Conservation (phyloP, 164 flowering plant species). For the Echeveria elegans region DNA sequence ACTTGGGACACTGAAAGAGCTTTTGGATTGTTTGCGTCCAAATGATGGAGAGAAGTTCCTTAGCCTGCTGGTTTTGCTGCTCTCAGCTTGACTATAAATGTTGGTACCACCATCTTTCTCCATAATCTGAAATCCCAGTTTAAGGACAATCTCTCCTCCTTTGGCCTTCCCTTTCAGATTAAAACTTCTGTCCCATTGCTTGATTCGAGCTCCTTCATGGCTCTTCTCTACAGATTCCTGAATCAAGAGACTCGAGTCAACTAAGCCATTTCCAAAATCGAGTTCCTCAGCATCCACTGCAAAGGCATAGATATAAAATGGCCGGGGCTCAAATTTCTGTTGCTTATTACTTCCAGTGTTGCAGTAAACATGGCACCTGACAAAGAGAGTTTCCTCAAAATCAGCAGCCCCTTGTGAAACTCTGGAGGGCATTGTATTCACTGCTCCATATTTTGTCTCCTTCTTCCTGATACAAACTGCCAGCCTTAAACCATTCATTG, state of each 20-base stretch:
- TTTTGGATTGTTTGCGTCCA: conserved; percentile 68
- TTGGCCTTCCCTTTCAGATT: conserved; percentile 72
- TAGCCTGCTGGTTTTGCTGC: conserved; percentile 24
- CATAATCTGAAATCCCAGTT: conserved; percentile 83
- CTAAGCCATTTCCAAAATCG: conserved; percentile 57
- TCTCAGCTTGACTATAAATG: conserved; percentile 47
- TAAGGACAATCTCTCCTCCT: conserved; percentile 76
- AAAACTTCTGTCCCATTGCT: conserved; percentile 73
- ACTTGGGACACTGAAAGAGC: conserved; percentile 77
- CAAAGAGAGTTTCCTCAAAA: conserved; percentile 80
- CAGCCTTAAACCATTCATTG: conserved; percentile 92
- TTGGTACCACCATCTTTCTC: conserved; percentile 73
- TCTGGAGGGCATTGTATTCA: conserved; percentile 87
- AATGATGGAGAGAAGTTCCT: conserved; percentile 24
- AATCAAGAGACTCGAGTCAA: conserved; percentile 66
- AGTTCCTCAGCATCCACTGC: conserved; percentile 87
- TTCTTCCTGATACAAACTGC: conserved; percentile 75
- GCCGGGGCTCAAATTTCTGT: conserved; percentile 70
- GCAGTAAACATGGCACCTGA: conserved; percentile 69
- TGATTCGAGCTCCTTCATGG: conserved; percentile 49
- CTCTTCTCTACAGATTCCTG: conserved; percentile 73
- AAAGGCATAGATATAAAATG: conserved; percentile 54
- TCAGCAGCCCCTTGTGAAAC: conserved; percentile 86
- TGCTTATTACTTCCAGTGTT: conserved; percentile 26
- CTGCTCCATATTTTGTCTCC: conserved; percentile 80